Conservation (phyloP, 306 rosid species). For the Cajanus cajan region DNA sequence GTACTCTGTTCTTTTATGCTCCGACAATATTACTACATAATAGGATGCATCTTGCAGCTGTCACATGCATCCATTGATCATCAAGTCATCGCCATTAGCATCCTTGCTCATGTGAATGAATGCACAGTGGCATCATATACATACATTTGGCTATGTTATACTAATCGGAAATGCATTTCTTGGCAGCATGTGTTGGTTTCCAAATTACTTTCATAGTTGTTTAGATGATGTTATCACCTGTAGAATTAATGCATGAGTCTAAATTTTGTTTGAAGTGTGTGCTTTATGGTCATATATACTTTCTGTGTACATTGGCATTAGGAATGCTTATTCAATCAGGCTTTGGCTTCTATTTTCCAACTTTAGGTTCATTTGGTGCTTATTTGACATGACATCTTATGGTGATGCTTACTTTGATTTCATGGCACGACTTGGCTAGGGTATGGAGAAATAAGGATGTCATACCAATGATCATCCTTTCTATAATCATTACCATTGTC, state of each 20-base stretch:
- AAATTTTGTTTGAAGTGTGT: slow-evolving; percentile 49
- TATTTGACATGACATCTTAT: slow-evolving; percentile 43
- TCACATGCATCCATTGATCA: slow-evolving; percentile 97
- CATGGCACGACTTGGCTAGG: slow-evolving; percentile 45
- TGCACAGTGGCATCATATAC: slow-evolving; percentile 88
- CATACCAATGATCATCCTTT: slow-evolving; percentile 40
- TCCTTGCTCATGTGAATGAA: slow-evolving; percentile 79
- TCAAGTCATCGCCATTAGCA: slow-evolving; percentile 93
- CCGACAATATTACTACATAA: slow-evolving; percentile 66
- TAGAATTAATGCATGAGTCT: slow-evolving; percentile 66
- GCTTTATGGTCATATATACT: slow-evolving; percentile 43
- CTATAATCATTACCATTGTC: slow-evolving; percentile 47
- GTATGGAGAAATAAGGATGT: slow-evolving; percentile 32
- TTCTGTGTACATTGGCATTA: slow-evolving; percentile 56
- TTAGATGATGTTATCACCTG: slow-evolving; percentile 46
- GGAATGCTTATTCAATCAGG: slow-evolving; percentile 48
- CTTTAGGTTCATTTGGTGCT: slow-evolving; percentile 41
- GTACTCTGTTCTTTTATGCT: slow-evolving; percentile 92
- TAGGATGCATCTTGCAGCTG: slow-evolving; percentile 99
- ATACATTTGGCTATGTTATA: slow-evolving; percentile 80
- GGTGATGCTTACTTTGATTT: slow-evolving; percentile 36
- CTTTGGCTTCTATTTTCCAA: slow-evolving; percentile 23
- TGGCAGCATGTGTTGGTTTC: slow-evolving; percentile 51
- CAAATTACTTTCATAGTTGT: slow-evolving; percentile 49
- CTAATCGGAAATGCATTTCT: slow-evolving; percentile 77